Percentiles rank a stretch among this genome's conserved stretches.
These are phyloP conservation scores for Termitomyces sp. DNA, from an alignment of 768 basidiomycete species.

Conservation along the genomic window DNA sequence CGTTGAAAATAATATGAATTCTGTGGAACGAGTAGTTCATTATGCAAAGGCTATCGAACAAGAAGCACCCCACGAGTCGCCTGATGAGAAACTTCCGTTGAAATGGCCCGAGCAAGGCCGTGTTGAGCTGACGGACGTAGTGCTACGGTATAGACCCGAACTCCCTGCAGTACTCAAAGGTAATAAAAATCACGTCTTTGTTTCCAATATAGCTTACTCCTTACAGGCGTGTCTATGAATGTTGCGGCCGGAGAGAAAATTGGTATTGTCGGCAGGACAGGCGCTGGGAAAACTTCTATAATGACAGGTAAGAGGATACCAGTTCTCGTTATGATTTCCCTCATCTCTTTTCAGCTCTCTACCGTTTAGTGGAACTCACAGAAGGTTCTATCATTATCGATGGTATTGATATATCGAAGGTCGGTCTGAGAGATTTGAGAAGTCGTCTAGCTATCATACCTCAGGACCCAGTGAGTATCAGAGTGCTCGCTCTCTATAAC, in stretches of 20 bases:
- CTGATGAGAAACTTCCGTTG: slow-evolving; percentile 50
- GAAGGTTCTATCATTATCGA: slow-evolving; percentile 77
- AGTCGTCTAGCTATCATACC: slow-evolving; percentile 74
- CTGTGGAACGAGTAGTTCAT: slow-evolving; percentile 79
- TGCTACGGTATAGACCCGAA: slow-evolving; percentile 80
- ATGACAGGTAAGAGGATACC: slow-evolving; percentile 52
- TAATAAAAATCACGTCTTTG: neutral
- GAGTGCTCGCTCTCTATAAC: neutral
- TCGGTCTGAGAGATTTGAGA: slow-evolving; percentile 74
- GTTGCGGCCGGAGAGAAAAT: slow-evolving; percentile 82
- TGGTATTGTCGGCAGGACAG: slow-evolving; percentile 85
- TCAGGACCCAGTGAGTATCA: slow-evolving; percentile 65
- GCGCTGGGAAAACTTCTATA: slow-evolving; percentile 86
- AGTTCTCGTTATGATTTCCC: neutral
- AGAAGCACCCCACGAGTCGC: slow-evolving; percentile 66
- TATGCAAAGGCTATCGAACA: slow-evolving; percentile 80
- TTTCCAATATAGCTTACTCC: neutral
- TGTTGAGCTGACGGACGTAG: slow-evolving; percentile 70
- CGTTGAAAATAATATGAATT: slow-evolving; percentile 92
- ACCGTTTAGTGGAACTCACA: slow-evolving; percentile 75
- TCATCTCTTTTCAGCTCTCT: slow-evolving; percentile 45
- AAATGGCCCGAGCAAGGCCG: slow-evolving; percentile 74
- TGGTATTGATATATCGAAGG: slow-evolving; percentile 74
- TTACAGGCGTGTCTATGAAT: slow-evolving; percentile 49
- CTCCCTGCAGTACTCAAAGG: slow-evolving; percentile 88